Base-by-base conservation (phyloP, 805 yeast species). In the Yamadazyma akitaensis region DNA sequence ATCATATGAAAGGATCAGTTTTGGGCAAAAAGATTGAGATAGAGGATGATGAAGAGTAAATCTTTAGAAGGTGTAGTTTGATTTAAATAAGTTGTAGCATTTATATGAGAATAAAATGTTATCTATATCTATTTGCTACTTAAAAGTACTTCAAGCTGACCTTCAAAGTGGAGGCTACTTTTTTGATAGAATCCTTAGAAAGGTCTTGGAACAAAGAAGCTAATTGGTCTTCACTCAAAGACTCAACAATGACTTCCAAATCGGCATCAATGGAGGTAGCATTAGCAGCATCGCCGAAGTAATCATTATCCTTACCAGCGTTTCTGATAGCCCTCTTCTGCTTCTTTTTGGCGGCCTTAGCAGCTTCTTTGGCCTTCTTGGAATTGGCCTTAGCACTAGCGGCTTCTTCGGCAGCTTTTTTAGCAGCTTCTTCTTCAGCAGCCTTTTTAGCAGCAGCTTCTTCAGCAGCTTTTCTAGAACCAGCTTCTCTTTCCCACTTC, bases 401-500 rank as follows among this genome's bases (percentile, higher is more conserved):
- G 25, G 80, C 82, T 51, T 80, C 85, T 49, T 80, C 91, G 42
- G 83, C 95, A 51, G 85, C 94, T 63, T 81, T 83, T 55, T 80
- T 82, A 58, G 82, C 82, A 56, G 85, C 88, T 54, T 75, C 82
- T 62, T 88, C 97, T 60, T 87, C 98, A 44, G 86, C 96, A 59
- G 87, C 97, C 64, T 84, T 85, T 72, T 84, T 85, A 48, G 81
- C 82, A 65, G 86, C 84, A 42, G 92, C 96, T 63, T 79, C 86
- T 70, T 89, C 99, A 51, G 96, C 97, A 54, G 95, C 98, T 66
- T 89, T 84, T 77, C 98, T 87, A 28, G 96, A 82, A 58, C 97
- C 98, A 45, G 98, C 96, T 70, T 91, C 98, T 68, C 84, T 87
- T 70, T 94, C 98, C 98, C 98, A 92, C 73, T 92, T 94, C 78